Evolutionary conservation across 2,329 filamentous ascomycete species (phyloP).

Genomic region (Nannizziopsis barbatae): DNA sequence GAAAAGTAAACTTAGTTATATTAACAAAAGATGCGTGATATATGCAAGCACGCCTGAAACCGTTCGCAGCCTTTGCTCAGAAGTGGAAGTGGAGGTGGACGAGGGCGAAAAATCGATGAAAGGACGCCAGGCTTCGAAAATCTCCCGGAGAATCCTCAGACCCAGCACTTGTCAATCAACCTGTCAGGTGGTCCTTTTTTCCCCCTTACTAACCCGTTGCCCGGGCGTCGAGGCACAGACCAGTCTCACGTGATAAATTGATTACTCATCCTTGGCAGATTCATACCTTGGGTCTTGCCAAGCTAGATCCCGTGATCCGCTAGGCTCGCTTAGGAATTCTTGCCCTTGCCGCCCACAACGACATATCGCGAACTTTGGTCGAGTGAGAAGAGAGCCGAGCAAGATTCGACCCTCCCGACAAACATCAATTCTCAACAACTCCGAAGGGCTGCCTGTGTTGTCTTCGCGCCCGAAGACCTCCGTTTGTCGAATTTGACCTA

Average conservation of each 20-base stretch:
- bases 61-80: neutral
- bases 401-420: constrained; percentile 12
- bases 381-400: constrained; percentile 7
- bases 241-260: neutral
- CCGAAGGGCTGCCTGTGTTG: constrained; percentile 7
- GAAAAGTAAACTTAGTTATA: neutral
- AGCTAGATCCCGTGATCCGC: constrained; percentile 5
- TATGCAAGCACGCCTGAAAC: neutral
- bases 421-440: constrained; percentile 6
- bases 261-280: neutral
- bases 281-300: too few relatives aligned
- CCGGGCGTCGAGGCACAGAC: neutral
- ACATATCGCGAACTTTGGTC: constrained; percentile 5
- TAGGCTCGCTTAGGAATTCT: constrained; percentile 12
- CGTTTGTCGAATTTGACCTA: constrained; percentile 10
- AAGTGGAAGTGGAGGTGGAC: too few relatives aligned
- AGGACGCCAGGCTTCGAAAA: neutral
- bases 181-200: too few relatives aligned
- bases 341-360: constrained; percentile 13
- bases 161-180: too few relatives aligned
- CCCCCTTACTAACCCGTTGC: too few relatives aligned
- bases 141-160: neutral
- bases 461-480: constrained; percentile 7
- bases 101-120: neutral
- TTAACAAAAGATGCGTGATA: neutral